Percentiles rank a stretch among this genome's conserved stretches.
Conservation (phyloP, 2,329 filamentous ascomycete species). For the Magnaporthiopsis poae region DNA sequence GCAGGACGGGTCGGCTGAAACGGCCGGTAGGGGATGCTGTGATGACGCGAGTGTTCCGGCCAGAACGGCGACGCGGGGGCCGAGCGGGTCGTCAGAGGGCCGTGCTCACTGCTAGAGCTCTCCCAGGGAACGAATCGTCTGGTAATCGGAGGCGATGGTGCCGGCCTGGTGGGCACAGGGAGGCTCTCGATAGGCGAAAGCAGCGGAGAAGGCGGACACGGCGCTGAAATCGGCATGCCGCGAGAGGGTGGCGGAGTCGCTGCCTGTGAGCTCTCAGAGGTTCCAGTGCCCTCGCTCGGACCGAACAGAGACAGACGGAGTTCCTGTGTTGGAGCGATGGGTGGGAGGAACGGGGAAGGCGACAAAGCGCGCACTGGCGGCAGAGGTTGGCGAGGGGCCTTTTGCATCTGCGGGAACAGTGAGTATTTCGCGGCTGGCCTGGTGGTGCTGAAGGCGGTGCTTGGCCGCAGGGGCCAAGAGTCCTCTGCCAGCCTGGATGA, state of each 20-base stretch:
- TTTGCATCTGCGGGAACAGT: conserved; percentile 1
- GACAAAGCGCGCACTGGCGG: not conserved
- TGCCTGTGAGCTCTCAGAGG: not conserved
- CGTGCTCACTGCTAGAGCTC: no score
- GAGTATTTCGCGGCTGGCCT: conserved; percentile 5
- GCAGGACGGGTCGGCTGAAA: not conserved
- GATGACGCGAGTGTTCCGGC: not conserved
- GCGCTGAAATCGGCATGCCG: not conserved
- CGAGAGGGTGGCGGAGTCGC: not conserved
- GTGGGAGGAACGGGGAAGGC: conserved; percentile 2
- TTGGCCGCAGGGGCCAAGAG: conserved; percentile 4
- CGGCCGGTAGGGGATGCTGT: not conserved
- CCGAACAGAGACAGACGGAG: conserved; percentile 1
- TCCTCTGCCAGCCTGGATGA: not conserved
- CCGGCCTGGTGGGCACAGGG: not conserved
- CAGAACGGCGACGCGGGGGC: not conserved
- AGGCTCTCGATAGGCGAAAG: not conserved
- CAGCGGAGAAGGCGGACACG: not conserved
- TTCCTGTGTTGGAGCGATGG: not conserved
- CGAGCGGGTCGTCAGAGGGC: not conserved
- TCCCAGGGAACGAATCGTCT: not conserved
- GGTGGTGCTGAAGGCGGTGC: not conserved
- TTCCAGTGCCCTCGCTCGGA: not conserved
- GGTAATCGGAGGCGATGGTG: not conserved
- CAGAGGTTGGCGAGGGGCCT: not conserved